Conservation (phyloP, 768 basidiomycete genomes). For the Suillus hirtellus region DNA sequence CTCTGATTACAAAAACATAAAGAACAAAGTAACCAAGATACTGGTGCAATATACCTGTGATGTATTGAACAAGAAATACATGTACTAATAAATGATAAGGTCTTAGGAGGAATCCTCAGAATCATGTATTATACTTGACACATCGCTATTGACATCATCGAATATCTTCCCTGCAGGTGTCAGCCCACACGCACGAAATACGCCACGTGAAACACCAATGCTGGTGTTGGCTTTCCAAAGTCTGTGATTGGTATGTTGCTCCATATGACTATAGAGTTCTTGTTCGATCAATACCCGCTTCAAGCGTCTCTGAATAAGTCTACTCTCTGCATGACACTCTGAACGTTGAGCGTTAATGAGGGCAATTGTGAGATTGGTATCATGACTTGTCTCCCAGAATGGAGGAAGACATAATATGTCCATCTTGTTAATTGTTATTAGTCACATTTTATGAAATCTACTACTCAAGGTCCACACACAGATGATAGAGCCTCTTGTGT, state of each 20-base stretch:
- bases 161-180: too few species aligned
- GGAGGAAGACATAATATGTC: neutral
- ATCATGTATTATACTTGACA: neutral
- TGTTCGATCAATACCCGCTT: slow-evolving; percentile 12
- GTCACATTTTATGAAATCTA: neutral
- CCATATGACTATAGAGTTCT: slow-evolving; percentile 5
- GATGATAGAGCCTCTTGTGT: too few species aligned
- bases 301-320: neutral
- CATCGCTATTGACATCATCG: too few species aligned
- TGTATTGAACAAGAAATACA: too few species aligned
- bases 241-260: neutral
- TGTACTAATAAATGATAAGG: too few species aligned
- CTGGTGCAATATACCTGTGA: too few species aligned
- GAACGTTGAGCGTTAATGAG: neutral
- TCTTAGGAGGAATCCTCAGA: too few species aligned
- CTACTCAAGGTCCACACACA: too few species aligned
- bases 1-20: too few species aligned
- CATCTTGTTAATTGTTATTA: neutral
- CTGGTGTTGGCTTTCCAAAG: slow-evolving; percentile 14
- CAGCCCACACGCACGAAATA: too few species aligned
- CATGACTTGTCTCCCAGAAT: neutral
- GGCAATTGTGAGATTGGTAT: neutral
- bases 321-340: neutral
- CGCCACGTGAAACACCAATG: too few species aligned
- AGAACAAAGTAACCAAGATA: too few species aligned